A percentile compares a stretch with the other conserved stretches of the same genome.
phyloP scores from a whole-genome alignment of 768 basidiomycete genomes.

The Russula griseocarnosa region DNA sequence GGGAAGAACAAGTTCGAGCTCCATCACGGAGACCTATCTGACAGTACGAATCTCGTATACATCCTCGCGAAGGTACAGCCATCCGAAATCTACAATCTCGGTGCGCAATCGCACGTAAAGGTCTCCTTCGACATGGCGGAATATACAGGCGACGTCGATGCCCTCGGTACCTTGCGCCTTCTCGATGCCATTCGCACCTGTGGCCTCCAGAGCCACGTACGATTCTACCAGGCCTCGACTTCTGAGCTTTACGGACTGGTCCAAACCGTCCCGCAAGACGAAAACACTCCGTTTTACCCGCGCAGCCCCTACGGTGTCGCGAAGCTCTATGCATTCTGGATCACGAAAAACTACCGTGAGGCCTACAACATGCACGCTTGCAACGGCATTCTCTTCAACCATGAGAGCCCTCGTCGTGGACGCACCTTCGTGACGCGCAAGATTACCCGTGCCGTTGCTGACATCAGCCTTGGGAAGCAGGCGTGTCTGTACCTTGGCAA shows the following conservation, averaged over 20 bases:
- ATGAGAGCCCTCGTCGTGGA: conserved; percentile 93
- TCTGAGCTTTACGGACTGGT: conserved; percentile 98
- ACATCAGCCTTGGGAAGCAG: conserved; percentile 87
- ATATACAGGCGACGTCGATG: conserved; percentile 97
- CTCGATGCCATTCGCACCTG: conserved; percentile 96
- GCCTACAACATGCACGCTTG: conserved; percentile 95
- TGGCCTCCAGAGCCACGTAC: conserved; percentile 86
- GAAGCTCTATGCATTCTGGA: conserved; percentile 91
- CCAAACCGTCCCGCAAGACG: conserved; percentile 90
- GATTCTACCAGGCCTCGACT: conserved; percentile 97
- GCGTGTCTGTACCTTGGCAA: conserved; percentile 91
- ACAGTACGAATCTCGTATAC: conserved; percentile 96
- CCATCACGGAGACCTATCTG: conserved; percentile 90
- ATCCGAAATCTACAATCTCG: conserved; percentile 96
- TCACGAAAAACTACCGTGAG: conserved; percentile 89
- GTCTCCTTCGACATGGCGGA: conserved; percentile 99
- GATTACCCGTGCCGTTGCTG: conserved; percentile 88
- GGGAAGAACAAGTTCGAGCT: conserved; percentile 75
- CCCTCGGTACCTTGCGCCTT: conserved; percentile 88
- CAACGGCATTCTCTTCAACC: conserved; percentile 97
- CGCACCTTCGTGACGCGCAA: conserved; percentile 96
- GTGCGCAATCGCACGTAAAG: conserved; percentile 97
- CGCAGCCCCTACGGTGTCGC: conserved; percentile 95
- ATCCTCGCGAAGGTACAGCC: conserved; percentile 94
- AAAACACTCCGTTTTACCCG: conserved; percentile 98